These are phyloP conservation scores for Aegle marmelos DNA, from an alignment of 345 rosid genomes.

Conservation along the genomic window DNA sequence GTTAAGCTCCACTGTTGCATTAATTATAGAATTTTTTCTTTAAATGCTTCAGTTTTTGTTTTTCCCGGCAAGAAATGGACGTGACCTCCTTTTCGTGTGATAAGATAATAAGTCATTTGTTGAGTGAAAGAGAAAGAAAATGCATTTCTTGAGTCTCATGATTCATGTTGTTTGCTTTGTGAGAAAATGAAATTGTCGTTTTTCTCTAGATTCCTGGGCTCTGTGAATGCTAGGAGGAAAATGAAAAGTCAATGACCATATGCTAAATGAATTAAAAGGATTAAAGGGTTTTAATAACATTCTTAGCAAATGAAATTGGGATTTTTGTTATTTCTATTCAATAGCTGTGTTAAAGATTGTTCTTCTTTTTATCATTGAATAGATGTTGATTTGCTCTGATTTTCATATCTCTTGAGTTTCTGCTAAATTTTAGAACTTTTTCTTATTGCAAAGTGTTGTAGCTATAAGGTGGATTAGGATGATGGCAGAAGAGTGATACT, in stretches of 20 bases:
- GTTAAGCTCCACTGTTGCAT: constrained; percentile 48
- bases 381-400: neutral
- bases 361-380: too few relatives aligned
- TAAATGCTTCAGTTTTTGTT: neutral
- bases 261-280: neutral
- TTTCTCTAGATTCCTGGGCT: neutral
- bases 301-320: neutral
- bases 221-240: neutral
- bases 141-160: constrained; percentile 3
- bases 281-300: neutral
- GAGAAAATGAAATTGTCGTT: neutral
- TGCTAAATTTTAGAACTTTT: neutral
- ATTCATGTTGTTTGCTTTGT: constrained; percentile 10
- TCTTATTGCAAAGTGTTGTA: constrained; percentile 16
- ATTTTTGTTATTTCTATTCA: neutral
- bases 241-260: neutral
- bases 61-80: neutral
- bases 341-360: too few relatives aligned
- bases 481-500: constrained; percentile 21
- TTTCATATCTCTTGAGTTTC: constrained; percentile 1
- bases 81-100: constrained; percentile 14
- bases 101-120: constrained; percentile 20
- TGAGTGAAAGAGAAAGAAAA: constrained; percentile 2
- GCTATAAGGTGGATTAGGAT: constrained; percentile 15
- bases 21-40: constrained; percentile 9